phyloP scores from a whole-genome alignment of 1,139 yeast species.

The Hyphopichia wangnamkhiaoensis region DNA sequence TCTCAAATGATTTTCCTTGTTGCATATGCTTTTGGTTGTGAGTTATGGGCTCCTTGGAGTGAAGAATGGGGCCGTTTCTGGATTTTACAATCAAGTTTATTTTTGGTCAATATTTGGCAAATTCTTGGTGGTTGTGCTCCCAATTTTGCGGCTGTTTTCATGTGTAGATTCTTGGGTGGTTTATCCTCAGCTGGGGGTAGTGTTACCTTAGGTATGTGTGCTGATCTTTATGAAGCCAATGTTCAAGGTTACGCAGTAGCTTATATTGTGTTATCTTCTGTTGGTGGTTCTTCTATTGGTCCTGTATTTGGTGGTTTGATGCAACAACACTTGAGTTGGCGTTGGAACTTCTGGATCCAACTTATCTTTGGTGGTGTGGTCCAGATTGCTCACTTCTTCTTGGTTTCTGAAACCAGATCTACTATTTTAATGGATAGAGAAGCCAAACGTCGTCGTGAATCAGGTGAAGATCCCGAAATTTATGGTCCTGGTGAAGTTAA shows the following conservation, averaged over 20 bases:
- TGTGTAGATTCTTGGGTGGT: conserved; percentile 32
- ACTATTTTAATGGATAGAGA: conserved; percentile 31
- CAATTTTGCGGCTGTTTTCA: conserved; percentile 28
- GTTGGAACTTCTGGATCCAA: conserved; percentile 42
- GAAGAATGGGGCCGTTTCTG: conserved; percentile 42
- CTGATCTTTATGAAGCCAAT: conserved; percentile 40
- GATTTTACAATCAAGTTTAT: conserved; percentile 31
- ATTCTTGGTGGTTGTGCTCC: conserved; percentile 35
- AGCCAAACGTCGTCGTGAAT: conserved; percentile 32
- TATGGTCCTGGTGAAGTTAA: conserved; percentile 29
- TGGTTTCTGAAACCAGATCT: conserved; percentile 34
- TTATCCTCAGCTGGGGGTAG: conserved; percentile 38
- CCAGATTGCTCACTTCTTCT: conserved; percentile 28
- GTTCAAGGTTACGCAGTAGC: conserved; percentile 40
- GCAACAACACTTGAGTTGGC: conserved; percentile 25
- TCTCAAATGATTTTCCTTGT: conserved; percentile 37
- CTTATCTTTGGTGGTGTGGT: conserved; percentile 35
- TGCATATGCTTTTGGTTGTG: conserved; percentile 40
- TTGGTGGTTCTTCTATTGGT: conserved; percentile 38
- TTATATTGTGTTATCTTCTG: conserved; percentile 37
- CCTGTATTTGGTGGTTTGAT: conserved; percentile 39
- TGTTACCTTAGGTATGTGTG: conserved; percentile 41
- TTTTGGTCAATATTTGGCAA: conserved; percentile 38
- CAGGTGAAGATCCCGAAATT: conserved; percentile 26
- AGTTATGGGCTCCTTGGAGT: conserved; percentile 44